phyloP scores from a whole-genome alignment of 306 rosid species.

The Gleditsia sinensis region DNA sequence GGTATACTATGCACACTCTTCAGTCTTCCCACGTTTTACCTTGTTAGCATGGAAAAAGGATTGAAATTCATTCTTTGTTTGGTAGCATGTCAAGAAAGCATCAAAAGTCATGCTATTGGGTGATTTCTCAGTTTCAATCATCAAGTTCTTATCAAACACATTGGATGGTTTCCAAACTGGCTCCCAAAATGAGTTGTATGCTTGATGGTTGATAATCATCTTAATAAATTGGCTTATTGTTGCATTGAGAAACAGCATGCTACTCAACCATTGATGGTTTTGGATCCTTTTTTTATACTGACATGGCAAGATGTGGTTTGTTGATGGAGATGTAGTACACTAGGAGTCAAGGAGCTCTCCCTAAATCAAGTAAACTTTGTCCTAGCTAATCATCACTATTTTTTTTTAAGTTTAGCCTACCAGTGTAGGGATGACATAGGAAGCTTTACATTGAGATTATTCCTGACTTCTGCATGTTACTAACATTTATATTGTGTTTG shows the following conservation, averaged over 20 bases:
- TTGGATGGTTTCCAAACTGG: slow-evolving; percentile 21
- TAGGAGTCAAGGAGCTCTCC: neutral
- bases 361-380: neutral
- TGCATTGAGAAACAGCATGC: slow-evolving; percentile 25
- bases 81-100: slow-evolving; percentile 27
- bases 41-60: slow-evolving; percentile 38
- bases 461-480: slow-evolving; percentile 22
- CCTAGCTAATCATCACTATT: neutral
- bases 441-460: slow-evolving; percentile 5
- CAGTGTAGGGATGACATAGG: slow-evolving; percentile 7
- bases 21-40: slow-evolving; percentile 13
- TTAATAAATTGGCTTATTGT: slow-evolving; percentile 21
- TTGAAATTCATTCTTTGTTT: slow-evolving; percentile 36
- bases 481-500: neutral
- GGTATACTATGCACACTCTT: slow-evolving; percentile 15
- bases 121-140: slow-evolving; percentile 28
- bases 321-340: slow-evolving; percentile 24
- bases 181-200: neutral
- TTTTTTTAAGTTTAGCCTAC: neutral
- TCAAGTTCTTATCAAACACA: slow-evolving; percentile 19
- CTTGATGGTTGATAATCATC: slow-evolving; percentile 33
- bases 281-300: slow-evolving; percentile 49
- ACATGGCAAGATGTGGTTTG: slow-evolving; percentile 28
- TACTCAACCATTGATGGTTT: slow-evolving; percentile 24
- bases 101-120: slow-evolving; percentile 24